Evolutionary conservation across 768 basidiomycete species (phyloP).

Genomic region (Trametes gibbosa): DNA sequence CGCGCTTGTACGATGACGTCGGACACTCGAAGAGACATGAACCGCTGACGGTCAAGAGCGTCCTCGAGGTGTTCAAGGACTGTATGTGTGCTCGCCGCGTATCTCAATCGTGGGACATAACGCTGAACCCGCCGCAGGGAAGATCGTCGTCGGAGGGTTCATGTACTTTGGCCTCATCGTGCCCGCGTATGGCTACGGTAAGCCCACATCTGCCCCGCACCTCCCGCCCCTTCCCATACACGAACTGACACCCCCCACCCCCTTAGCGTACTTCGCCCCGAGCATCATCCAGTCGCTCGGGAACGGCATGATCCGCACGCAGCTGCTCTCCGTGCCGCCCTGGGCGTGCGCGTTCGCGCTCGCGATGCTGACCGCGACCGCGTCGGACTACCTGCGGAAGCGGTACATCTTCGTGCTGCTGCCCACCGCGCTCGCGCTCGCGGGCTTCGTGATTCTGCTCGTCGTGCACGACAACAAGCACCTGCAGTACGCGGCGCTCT

Average conservation of each 20-base stretch:
- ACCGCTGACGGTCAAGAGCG: conserved; percentile 20
- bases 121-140: conserved; percentile 14
- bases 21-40: conserved; percentile 27
- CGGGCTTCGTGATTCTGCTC: conserved; percentile 25
- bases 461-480: conserved; percentile 21
- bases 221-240: background rate
- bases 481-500: conserved; percentile 25
- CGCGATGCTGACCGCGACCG: conserved; percentile 23
- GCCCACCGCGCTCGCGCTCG: conserved; percentile 18
- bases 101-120: background rate
- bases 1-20: conserved; percentile 29
- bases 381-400: conserved; percentile 23
- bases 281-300: conserved; percentile 25
- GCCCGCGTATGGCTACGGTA: conserved; percentile 30
- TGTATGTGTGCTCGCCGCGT: conserved; percentile 16
- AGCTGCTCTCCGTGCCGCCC: conserved; percentile 31
- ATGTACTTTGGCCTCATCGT: conserved; percentile 33
- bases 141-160: conserved; percentile 30
- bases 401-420: conserved; percentile 24
- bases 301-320: conserved; percentile 25
- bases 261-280: conserved; percentile 27
- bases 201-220: background rate
- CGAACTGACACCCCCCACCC: background rate
- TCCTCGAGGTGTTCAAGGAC: conserved; percentile 28
- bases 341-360: conserved; percentile 28